phyloP scores from a whole-genome alignment of 768 basidiomycete genomes.

The Nevesoporus exiguus region DNA sequence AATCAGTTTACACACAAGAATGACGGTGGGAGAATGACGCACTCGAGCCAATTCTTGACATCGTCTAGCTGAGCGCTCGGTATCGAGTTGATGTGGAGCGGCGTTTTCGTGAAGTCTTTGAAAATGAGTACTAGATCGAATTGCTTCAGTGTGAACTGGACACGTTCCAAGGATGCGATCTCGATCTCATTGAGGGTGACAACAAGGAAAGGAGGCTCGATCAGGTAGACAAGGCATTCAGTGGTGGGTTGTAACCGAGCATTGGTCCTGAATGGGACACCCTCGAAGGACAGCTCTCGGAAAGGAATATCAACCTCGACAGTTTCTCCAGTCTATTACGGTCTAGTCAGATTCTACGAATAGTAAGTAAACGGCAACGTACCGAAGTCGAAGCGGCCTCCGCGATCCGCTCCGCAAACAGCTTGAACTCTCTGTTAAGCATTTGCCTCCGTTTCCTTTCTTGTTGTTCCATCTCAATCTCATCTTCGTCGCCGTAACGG shows the following conservation, averaged over 20 bases:
- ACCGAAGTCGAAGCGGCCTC: slow-evolving; percentile 80
- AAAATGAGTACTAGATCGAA: slow-evolving; percentile 98
- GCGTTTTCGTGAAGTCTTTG: slow-evolving; percentile 90
- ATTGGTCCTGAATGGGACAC: slow-evolving; percentile 94
- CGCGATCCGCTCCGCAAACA: slow-evolving; percentile 88
- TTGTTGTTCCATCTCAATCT: slow-evolving; percentile 98
- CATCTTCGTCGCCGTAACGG: slow-evolving; percentile 97
- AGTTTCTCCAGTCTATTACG: slow-evolving; percentile 65
- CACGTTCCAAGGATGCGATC: slow-evolving; percentile 93
- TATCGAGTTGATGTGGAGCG: slow-evolving; percentile 96
- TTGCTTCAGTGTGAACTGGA: slow-evolving; percentile 93
- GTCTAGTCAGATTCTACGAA: neutral
- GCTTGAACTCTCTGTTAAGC: slow-evolving; percentile 92
- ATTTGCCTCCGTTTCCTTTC: slow-evolving; percentile 86
- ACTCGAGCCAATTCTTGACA: slow-evolving; percentile 99
- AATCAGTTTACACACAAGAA: slow-evolving; percentile 2
- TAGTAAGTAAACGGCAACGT: slow-evolving; percentile 25
- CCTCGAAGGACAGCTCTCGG: slow-evolving; percentile 94
- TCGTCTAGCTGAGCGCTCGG: slow-evolving; percentile 88
- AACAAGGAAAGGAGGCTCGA: slow-evolving; percentile 94
- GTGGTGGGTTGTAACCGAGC: slow-evolving; percentile 95
- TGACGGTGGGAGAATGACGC: slow-evolving; percentile 29
- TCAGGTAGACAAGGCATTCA: slow-evolving; percentile 92
- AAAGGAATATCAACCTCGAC: slow-evolving; percentile 96
- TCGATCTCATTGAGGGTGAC: slow-evolving; percentile 94